These are phyloP conservation scores for Salvia miltiorrhiza DNA, from an alignment of 257 asterid genomes.

Conservation along the genomic window DNA sequence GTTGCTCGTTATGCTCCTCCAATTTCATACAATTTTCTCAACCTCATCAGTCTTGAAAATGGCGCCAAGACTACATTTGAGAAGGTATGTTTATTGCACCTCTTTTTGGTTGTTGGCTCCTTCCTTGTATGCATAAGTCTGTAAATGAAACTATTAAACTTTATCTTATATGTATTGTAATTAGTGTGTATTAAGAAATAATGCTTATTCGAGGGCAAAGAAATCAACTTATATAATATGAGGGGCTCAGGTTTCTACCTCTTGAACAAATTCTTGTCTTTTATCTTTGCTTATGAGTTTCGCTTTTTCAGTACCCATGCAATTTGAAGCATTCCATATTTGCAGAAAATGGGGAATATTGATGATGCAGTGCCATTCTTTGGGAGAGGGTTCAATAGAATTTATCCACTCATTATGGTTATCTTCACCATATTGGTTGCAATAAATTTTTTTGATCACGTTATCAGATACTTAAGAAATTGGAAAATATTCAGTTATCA, in stretches of 20 bases:
- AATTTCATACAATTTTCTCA: conserved; percentile 79
- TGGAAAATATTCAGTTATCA: conserved; percentile 64
- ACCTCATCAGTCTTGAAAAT: conserved; percentile 57
- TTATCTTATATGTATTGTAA: no score
- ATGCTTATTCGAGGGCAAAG: no score
- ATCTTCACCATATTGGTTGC: conserved; percentile 62
- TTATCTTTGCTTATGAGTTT: no score
- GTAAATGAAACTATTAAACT: no score
- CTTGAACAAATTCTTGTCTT: no score
- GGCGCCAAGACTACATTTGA: conserved; percentile 62
- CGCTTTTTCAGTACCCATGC: neutral
- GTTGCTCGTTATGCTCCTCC: conserved; percentile 89
- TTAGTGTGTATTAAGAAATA: no score
- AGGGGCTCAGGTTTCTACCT: no score
- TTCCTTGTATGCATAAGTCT: no score
- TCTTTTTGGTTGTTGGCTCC: neutral
- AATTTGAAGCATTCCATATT: conserved; percentile 5
- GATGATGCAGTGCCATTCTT: conserved; percentile 86
- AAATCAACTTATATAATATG: no score
- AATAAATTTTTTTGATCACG: conserved; percentile 58
- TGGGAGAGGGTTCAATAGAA: conserved; percentile 72
- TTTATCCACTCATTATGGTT: conserved; percentile 79
- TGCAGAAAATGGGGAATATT: conserved; percentile 90
- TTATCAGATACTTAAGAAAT: conserved; percentile 54
- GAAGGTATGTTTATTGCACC: conserved; percentile 35